These are phyloP conservation scores for Echinochloa phyllopogon DNA, from an alignment of 176 grass and related monocot genomes.

Conservation along the genomic window DNA sequence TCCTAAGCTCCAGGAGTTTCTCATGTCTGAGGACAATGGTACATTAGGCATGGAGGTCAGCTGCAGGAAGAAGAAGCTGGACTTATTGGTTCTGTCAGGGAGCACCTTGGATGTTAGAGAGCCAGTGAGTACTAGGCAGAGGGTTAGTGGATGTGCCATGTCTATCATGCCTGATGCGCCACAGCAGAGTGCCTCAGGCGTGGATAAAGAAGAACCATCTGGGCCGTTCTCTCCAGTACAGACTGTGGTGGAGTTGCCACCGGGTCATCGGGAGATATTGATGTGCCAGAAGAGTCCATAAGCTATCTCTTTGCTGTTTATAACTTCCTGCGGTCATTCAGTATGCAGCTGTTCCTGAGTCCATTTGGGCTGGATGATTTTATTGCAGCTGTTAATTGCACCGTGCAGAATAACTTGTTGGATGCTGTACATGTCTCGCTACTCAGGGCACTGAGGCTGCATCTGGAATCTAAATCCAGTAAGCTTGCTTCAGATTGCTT, in stretches of 20 bases:
- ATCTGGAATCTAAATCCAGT: slow-evolving; percentile 76
- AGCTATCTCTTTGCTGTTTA: slow-evolving; percentile 85
- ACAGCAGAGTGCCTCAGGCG: slow-evolving; percentile 39
- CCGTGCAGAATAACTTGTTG: slow-evolving; percentile 71
- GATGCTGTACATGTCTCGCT: slow-evolving; percentile 88
- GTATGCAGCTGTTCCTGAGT: slow-evolving; percentile 77
- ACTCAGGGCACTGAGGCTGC: slow-evolving; percentile 63
- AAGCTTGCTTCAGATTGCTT: slow-evolving; percentile 82
- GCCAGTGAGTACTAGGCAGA: slow-evolving; percentile 45
- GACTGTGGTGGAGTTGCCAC: slow-evolving; percentile 60
- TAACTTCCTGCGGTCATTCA: slow-evolving; percentile 88
- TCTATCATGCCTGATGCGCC: slow-evolving; percentile 34
- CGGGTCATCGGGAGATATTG: slow-evolving; percentile 74
- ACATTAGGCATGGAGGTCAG: slow-evolving; percentile 69
- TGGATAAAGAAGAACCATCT: slow-evolving; percentile 52
- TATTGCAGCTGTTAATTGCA: slow-evolving; percentile 76
- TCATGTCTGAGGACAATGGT: slow-evolving; percentile 34
- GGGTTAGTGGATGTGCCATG: slow-evolving; percentile 43
- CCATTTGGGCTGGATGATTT: slow-evolving; percentile 90
- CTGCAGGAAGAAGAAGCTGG: slow-evolving; percentile 87
- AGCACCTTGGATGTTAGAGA: slow-evolving; percentile 19
- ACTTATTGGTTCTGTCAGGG: slow-evolving; percentile 56
- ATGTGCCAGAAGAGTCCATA: slow-evolving; percentile 77
- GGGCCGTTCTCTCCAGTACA: slow-evolving; percentile 43
- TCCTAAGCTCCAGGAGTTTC: slow-evolving; percentile 43